Evolutionary conservation across 352 stramenopile genomes (phyloP).

Genomic region (Phytophthora pisi): DNA sequence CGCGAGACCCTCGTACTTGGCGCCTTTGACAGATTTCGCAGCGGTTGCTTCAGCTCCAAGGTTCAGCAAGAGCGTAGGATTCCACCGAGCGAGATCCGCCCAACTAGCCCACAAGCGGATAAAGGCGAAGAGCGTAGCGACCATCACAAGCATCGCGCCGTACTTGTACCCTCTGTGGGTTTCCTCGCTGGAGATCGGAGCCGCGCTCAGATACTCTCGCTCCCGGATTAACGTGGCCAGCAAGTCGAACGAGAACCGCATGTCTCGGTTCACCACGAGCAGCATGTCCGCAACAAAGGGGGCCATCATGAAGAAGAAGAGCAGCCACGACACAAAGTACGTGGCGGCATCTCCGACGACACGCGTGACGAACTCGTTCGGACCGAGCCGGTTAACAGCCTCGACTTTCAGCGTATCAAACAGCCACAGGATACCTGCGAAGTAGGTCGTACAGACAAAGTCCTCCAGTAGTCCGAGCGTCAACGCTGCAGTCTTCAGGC

Average conservation of each 20-base stretch:
- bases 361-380: not conserved
- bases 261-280: constrained; percentile 37
- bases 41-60: not conserved
- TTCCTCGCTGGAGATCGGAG: constrained; percentile 30
- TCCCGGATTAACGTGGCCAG: constrained; percentile 20
- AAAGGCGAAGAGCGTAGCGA: constrained; percentile 16
- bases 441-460: constrained; percentile 37
- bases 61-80: constrained; percentile 7
- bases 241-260: constrained; percentile 51
- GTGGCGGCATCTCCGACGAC: constrained; percentile 10
- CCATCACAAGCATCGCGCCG: constrained; percentile 16
- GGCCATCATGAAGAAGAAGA: constrained; percentile 29
- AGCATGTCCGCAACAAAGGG: constrained; percentile 42
- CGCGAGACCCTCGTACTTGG: constrained; percentile 16
- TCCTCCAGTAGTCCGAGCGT: constrained; percentile 32
- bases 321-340: constrained; percentile 15
- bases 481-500: constrained; percentile 25
- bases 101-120: constrained; percentile 1
- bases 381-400: not conserved
- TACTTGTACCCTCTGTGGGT: constrained; percentile 36
- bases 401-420: constrained; percentile 16
- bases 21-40: not conserved
- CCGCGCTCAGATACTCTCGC: constrained; percentile 40
- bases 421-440: constrained; percentile 24
- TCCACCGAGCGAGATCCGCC: constrained; percentile 13